Evolutionary conservation across 306 rosid genomes (phyloP).

Genomic region (Prunus persica): Prunus_persica_NCBIv2 NC_034013.1:18018001-18018500

Average conservation of each 20-base stretch:
- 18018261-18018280: not conserved
- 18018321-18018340: slow-evolving; percentile 23
- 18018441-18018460: slow-evolving; percentile 60
- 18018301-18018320: slow-evolving; percentile 3
- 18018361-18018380: slow-evolving; percentile 57
- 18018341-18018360: slow-evolving; percentile 43
- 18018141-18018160: not conserved
- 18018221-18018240: not conserved
- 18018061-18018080: no score
- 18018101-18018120: not conserved
- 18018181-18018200: not conserved
- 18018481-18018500: slow-evolving; percentile 29
- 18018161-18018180: not conserved
- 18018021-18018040: not conserved
- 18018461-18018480: slow-evolving; percentile 53
- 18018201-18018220: not conserved
- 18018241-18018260: not conserved
- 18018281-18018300: not conserved
- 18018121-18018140: not conserved
- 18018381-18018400: slow-evolving; percentile 81
- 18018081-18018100: not conserved
- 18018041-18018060: not conserved
- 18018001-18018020: not conserved
- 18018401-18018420: slow-evolving; percentile 46
- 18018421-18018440: slow-evolving; percentile 52